phyloP scores from a whole-genome alignment of 768 basidiomycete genomes.

The Phylloporus rhodoxanthus region DNA sequence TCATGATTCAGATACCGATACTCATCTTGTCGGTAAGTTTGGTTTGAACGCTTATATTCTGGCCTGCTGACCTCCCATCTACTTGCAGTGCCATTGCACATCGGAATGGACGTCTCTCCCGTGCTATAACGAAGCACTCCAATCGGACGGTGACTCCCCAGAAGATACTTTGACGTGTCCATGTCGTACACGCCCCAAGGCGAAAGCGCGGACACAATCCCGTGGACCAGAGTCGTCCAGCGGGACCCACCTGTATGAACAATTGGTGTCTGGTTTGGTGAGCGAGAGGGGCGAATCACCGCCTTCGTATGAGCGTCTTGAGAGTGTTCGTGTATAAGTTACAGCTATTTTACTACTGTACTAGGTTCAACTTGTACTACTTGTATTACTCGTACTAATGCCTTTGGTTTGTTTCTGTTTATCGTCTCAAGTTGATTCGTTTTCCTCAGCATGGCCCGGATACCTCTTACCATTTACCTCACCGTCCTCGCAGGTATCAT shows the following conservation, averaged over 20 bases:
- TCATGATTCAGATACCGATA: constrained; percentile 79
- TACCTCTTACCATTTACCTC: constrained; percentile 16
- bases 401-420: not conserved
- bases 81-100: constrained; percentile 68
- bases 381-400: too few species aligned
- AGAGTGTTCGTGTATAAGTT: not conserved
- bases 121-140: constrained; percentile 48
- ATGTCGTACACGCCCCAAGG: constrained; percentile 30
- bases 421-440: too few species aligned
- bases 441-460: constrained; percentile 9
- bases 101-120: constrained; percentile 77
- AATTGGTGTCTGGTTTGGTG: constrained; percentile 77
- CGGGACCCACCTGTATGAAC: constrained; percentile 61
- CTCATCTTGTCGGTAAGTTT: constrained; percentile 77
- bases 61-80: not conserved
- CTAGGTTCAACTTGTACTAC: too few species aligned
- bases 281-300: constrained; percentile 79
- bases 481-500: constrained; percentile 16
- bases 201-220: constrained; percentile 2
- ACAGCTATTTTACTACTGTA: not conserved
- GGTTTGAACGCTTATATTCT: not conserved
- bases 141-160: constrained; percentile 1
- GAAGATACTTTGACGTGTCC: constrained; percentile 35
- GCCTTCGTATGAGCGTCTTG: constrained; percentile 37
- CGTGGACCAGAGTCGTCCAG: constrained; percentile 28